Base-by-base conservation (phyloP, 495 filamentous ascomycete species). In the Cenococcum geophilum region DNA sequence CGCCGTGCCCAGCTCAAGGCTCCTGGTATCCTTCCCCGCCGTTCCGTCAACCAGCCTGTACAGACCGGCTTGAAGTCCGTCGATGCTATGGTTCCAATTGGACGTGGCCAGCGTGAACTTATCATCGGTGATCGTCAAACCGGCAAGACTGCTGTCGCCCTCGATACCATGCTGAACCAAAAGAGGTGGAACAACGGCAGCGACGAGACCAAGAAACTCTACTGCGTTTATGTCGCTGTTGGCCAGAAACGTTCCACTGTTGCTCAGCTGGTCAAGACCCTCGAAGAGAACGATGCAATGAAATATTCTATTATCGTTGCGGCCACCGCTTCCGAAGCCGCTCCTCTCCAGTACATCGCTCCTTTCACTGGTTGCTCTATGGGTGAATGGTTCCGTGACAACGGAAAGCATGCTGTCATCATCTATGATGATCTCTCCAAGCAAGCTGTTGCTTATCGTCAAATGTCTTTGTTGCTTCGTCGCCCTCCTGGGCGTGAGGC, bases 101-200 rank as follows among this genome's bases (percentile, higher is more conserved):
- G 93, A 75, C 93, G 93, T 91, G 93, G 93, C 72, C 93, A 98
- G 82, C 93, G 93, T 89, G 93, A 98, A 81, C 83, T 98, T 81
- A 97, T 98, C 78, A 98, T 98, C 81, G 93, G 93, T 79, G 93
- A 98, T 78, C 95, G 93, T 88, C 93, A 98, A 80, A 98, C 93
- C 69, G 93, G 93, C 79, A 98, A 98, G 88, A 98, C 93, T 75
- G 93, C 93, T 73, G 93, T 98, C 76, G 93, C 91, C 74, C 90
- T 98, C 51, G 93, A 98, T 72, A 85, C 93, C 75, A 98, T 98
- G 63, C 88, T 98, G 62, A 98, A 98, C 86, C 93, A 98, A 83
- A 92, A 89, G 83, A 85, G 95, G 70, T 97, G 95, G 95, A 98
- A 98, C 86, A 81, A 77, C 77, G 73, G 76, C 76, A 82, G 76